These are phyloP conservation scores for Rhynchosporium graminicola DNA, from an alignment of 2,329 filamentous ascomycete genomes.

Conservation along the genomic window DNA sequence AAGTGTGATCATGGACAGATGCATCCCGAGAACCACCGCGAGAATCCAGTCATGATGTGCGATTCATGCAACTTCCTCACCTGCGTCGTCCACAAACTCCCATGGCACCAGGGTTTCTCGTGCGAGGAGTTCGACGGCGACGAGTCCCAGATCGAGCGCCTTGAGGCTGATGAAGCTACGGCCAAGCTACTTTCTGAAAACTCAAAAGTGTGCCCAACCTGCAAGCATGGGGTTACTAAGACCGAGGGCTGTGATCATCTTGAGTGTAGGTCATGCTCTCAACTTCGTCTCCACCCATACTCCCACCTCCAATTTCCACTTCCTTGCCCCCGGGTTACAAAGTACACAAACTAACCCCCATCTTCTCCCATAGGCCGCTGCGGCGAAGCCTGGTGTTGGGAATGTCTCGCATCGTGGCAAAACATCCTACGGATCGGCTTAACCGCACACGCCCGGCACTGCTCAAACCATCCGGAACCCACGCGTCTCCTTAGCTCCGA, in stretches of 20 bases:
- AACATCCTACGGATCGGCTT: conserved; percentile 29
- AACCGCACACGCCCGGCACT: conserved; percentile 26
- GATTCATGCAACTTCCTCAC: conserved; percentile 28
- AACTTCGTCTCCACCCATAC: no score
- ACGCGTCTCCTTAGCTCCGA: conserved; percentile 13
- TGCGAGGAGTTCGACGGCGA: conserved; percentile 33
- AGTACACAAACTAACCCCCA: no score
- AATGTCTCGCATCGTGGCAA: conserved; percentile 30
- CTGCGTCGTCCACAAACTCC: conserved; percentile 31
- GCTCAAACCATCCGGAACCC: conserved; percentile 21
- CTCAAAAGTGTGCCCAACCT: conserved; percentile 30
- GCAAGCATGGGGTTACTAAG: conserved; percentile 28
- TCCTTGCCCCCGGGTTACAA: no score
- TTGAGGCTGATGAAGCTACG: conserved; percentile 34
- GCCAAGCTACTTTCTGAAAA: conserved; percentile 30
- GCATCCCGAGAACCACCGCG: conserved; percentile 16
- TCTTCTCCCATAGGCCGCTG: conserved; percentile 25
- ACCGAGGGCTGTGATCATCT: conserved; percentile 33
- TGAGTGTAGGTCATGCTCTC: conserved; percentile 24
- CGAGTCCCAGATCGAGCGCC: conserved; percentile 31
- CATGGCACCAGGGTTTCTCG: conserved; percentile 32
- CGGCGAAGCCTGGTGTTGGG: conserved; percentile 32
- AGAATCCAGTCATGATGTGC: conserved; percentile 31
- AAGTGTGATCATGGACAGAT: conserved; percentile 28
- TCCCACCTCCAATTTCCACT: no score